These are phyloP conservation scores for Soucietia sequanensis DNA, from an alignment of 805 yeast species.

Conservation along the genomic window DNA sequence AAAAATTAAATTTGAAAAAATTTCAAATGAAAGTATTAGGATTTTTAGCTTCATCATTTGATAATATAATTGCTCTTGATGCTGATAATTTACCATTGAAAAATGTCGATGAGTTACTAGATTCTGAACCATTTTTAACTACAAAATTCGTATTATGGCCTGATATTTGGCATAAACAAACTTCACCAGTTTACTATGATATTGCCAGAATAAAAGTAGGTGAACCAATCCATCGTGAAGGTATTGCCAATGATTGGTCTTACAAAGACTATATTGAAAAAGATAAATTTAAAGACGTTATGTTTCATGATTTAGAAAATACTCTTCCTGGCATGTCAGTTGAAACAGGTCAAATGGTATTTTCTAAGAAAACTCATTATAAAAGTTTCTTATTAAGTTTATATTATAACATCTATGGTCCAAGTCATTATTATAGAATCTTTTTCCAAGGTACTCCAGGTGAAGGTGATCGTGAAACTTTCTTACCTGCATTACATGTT, in stretches of 20 bases:
- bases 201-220: conserved; percentile 21
- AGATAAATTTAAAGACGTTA: conserved; percentile 9
- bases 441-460: conserved; percentile 27
- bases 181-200: conserved; percentile 21
- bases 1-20: conserved; percentile 13
- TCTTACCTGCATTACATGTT: conserved; percentile 26
- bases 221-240: conserved; percentile 20
- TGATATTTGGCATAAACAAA: conserved; percentile 23
- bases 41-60: conserved; percentile 21
- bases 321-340: conserved; percentile 17
- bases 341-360: conserved; percentile 30
- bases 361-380: conserved; percentile 26
- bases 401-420: conserved; percentile 27
- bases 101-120: conserved; percentile 19
- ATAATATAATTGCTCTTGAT: conserved; percentile 22
- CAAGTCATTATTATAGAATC: conserved; percentile 18
- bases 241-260: conserved; percentile 17
- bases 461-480: conserved; percentile 28
- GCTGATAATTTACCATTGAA: conserved; percentile 25
- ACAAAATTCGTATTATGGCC: conserved; percentile 27
- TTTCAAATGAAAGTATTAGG: conserved; percentile 23
- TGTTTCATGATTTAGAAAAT: conserved; percentile 25
- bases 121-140: conserved; percentile 14
- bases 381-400: conserved; percentile 20
- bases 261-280: conserved; percentile 12